phyloP scores from a whole-genome alignment of 306 rosid genomes.

The Arachis stenosperma region DNA sequence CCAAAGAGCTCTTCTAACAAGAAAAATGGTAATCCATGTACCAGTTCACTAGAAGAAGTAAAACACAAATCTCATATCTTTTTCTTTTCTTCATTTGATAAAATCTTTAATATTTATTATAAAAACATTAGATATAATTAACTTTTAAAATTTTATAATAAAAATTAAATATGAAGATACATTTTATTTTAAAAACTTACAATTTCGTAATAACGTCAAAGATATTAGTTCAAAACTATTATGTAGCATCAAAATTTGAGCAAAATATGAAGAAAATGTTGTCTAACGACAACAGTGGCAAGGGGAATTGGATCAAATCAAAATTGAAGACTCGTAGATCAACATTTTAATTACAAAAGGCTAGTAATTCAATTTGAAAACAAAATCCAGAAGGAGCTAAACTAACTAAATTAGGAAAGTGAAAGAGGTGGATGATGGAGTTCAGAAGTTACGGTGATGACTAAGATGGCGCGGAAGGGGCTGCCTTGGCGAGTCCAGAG shows the following conservation, averaged over 20 bases:
- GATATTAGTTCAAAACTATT: neutral
- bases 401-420: neutral
- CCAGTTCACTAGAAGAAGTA: no score
- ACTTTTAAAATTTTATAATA: no score
- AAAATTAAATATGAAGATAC: no score
- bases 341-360: neutral
- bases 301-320: neutral
- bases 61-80: no score
- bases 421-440: neutral
- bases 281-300: no score
- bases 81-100: no score
- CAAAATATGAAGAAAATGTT: neutral
- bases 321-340: neutral
- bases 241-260: neutral
- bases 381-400: neutral
- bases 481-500: conserved; percentile 84
- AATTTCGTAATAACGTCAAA: no score
- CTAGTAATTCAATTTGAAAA: neutral
- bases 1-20: no score
- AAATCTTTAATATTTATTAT: no score
- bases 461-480: conserved; percentile 76
- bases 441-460: conserved; percentile 67
- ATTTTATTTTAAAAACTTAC: no score
- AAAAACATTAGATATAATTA: no score
- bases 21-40: no score